Conservation (phyloP, 192 early-diverging fungal genomes). For the Backusella parvicylindrica region DNA sequence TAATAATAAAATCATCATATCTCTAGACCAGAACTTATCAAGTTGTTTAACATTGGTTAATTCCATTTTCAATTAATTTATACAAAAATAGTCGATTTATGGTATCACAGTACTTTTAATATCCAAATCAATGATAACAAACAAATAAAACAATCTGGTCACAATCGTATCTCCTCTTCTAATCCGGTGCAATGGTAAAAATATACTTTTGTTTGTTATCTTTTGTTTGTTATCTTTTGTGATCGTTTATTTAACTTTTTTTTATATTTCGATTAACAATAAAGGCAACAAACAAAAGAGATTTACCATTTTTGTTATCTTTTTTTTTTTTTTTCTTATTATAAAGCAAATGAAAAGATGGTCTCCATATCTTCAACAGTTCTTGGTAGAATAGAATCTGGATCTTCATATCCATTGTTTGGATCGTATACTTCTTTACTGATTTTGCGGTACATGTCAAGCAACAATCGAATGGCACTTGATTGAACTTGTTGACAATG, state of each 20-base stretch:
- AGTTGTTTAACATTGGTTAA: not conserved
- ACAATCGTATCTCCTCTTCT: not conserved
- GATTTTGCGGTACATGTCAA: constrained; percentile 57
- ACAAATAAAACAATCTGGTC: not conserved
- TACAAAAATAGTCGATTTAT: not conserved
- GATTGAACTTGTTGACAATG: constrained; percentile 49
- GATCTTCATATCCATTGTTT: constrained; percentile 57
- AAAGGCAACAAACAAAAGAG: not conserved
- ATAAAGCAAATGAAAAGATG: constrained; percentile 45
- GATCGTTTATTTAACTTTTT: not conserved
- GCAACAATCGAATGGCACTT: constrained; percentile 53
- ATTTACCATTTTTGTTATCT: not conserved
- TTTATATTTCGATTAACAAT: not conserved
- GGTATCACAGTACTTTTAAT: not conserved
- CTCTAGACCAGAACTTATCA: not conserved
- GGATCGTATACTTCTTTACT: constrained; percentile 56
- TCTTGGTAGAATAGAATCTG: constrained; percentile 55
- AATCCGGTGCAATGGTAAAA: not conserved
- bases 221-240: not conserved
- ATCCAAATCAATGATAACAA: not conserved
- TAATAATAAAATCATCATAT: not conserved
- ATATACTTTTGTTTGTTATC: not conserved
- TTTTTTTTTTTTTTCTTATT: too few relatives aligned
- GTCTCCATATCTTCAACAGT: constrained; percentile 74
- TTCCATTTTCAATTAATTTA: not conserved